phyloP scores from a whole-genome alignment of 371 early-diverging fungal species.

The Capillidium rhysosporum region DNA sequence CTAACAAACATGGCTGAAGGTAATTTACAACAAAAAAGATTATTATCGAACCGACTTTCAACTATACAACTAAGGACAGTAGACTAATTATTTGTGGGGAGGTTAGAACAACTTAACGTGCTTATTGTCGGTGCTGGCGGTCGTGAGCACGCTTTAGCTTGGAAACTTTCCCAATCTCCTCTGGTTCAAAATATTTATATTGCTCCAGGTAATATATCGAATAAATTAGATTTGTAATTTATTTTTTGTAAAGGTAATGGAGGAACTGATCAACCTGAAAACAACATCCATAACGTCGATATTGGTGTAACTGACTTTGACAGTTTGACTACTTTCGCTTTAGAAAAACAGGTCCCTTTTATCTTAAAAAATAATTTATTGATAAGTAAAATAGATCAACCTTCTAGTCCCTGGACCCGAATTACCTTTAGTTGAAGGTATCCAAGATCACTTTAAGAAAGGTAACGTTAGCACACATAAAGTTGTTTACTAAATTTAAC shows the following conservation, averaged over 20 bases:
- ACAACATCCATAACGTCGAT: slow-evolving; percentile 44
- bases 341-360: slow-evolving; percentile 41
- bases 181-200: slow-evolving; percentile 66
- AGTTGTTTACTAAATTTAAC: not conserved
- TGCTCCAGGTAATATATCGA: slow-evolving; percentile 51
- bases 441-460: slow-evolving; percentile 58
- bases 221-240: not conserved
- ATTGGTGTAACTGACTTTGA: slow-evolving; percentile 52
- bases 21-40: no score
- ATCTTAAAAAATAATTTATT: not conserved
- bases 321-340: slow-evolving; percentile 56
- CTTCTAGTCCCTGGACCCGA: slow-evolving; percentile 93
- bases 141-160: slow-evolving; percentile 91
- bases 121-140: slow-evolving; percentile 68
- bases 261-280: slow-evolving; percentile 59
- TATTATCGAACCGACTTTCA: no score
- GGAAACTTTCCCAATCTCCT: slow-evolving; percentile 65
- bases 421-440: slow-evolving; percentile 88
- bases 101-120: no score
- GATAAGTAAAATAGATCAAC: slow-evolving; percentile 21
- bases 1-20: no score
- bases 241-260: slow-evolving; percentile 64
- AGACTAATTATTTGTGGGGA: no score
- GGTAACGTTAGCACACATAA: slow-evolving; percentile 21
- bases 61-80: no score